Conservation (phyloP, 495 filamentous ascomycete genomes). For the Endocarpon pusillum region DNA sequence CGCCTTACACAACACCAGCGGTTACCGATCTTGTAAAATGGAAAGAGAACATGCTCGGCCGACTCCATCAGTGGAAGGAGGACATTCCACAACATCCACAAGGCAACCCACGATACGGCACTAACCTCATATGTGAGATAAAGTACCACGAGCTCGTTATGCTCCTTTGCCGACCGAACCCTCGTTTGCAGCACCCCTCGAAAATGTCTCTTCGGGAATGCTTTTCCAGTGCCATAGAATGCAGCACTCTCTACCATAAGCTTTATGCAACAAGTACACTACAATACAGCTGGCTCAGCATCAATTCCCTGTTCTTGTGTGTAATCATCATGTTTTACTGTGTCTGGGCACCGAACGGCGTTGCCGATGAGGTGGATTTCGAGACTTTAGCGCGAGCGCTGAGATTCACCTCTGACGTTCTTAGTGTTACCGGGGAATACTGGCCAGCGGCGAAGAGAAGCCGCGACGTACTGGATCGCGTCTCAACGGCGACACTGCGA, state of each 20-base stretch:
- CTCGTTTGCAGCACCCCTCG: slow-evolving; percentile 23
- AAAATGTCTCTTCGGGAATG: slow-evolving; percentile 18
- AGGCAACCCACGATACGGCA: slow-evolving; percentile 9
- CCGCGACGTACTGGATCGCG: slow-evolving; percentile 25
- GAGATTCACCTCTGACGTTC: slow-evolving; percentile 22
- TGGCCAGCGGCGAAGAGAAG: slow-evolving; percentile 27
- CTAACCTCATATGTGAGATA: no score
- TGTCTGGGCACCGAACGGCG: slow-evolving; percentile 21
- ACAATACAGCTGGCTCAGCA: slow-evolving; percentile 22
- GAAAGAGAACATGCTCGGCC: slow-evolving; percentile 23
- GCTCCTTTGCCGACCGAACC: slow-evolving; percentile 24
- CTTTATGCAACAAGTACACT: slow-evolving; percentile 21
- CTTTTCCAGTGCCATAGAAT: slow-evolving; percentile 20
- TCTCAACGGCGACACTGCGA: slow-evolving; percentile 22
- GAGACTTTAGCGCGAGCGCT: slow-evolving; percentile 22
- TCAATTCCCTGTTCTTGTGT: slow-evolving; percentile 25
- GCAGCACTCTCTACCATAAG: slow-evolving; percentile 18
- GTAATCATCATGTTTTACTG: slow-evolving; percentile 26
- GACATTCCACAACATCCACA: slow-evolving; percentile 14
- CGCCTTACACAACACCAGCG: slow-evolving; percentile 23
- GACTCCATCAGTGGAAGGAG: slow-evolving; percentile 17
- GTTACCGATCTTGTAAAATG: slow-evolving; percentile 22
- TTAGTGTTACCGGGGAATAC: slow-evolving; percentile 30
- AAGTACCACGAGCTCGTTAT: slow-evolving; percentile 30
- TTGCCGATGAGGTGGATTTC: slow-evolving; percentile 19